A percentile compares a stretch with the other conserved stretches of the same genome.
phyloP scores from a whole-genome alignment of 176 grass and related monocot species.

The Oryza glumipatula region DNA sequence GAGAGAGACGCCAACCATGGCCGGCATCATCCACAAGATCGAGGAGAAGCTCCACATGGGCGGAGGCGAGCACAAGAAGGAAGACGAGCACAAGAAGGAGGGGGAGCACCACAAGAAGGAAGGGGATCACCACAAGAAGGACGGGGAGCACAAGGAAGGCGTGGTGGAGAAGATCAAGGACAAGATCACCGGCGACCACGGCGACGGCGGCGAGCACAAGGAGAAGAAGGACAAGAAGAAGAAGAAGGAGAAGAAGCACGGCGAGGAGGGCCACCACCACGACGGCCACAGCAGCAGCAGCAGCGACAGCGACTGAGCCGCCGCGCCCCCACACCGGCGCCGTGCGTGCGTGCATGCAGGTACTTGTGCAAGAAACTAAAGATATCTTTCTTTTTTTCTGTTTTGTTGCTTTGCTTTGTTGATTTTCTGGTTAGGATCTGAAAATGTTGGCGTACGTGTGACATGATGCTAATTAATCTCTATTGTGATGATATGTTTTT shows the following conservation, averaged over 20 bases:
- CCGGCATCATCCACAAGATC: constrained; percentile 90
- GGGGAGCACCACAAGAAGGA: constrained; percentile 53
- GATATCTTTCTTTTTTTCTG: background rate
- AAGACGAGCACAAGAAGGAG: constrained; percentile 63
- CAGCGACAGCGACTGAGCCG: constrained; percentile 79
- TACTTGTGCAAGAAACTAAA: background rate
- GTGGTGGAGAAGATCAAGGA: constrained; percentile 85
- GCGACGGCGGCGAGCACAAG: constrained; percentile 56
- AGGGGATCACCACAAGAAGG: constrained; percentile 56
- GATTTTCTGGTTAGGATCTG: constrained; percentile 18
- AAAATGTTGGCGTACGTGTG: background rate
- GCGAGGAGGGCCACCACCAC: constrained; percentile 61
- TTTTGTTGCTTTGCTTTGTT: background rate
- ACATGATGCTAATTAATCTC: background rate
- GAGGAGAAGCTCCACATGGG: constrained; percentile 90
- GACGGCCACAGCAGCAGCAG: constrained; percentile 62
- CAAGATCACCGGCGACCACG: constrained; percentile 69
- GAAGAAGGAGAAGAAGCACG: constrained; percentile 61
- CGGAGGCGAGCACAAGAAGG: constrained; percentile 66
- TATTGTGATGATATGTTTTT: background rate
- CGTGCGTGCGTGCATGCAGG: constrained; percentile 1
- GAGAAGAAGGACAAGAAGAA: constrained; percentile 56
- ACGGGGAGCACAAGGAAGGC: constrained; percentile 64
- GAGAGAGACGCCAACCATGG: constrained; percentile 44
- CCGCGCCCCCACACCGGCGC: background rate